These are phyloP conservation scores for Phyllostachys edulis DNA, from an alignment of 176 grass and related monocot genomes.

Conservation along the genomic window DNA sequence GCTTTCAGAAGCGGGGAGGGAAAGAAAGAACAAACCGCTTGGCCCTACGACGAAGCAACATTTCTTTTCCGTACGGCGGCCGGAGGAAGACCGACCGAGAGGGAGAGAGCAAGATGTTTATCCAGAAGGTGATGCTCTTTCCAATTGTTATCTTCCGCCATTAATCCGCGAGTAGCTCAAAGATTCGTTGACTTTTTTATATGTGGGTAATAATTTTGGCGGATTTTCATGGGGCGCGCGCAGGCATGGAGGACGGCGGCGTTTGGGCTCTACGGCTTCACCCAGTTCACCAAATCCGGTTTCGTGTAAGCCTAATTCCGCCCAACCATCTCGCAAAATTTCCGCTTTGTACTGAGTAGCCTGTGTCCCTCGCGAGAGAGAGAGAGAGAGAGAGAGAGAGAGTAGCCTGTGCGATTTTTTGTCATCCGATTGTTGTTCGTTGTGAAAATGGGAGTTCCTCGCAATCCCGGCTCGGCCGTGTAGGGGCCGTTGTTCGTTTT, in stretches of 20 bases:
- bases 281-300: conserved; percentile 91
- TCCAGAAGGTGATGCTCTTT: conserved; percentile 56
- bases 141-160: background rate
- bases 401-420: background rate
- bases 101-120: conserved; percentile 44
- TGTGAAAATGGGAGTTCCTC: background rate
- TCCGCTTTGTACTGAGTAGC: background rate
- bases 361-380: background rate
- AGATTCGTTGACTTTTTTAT: background rate
- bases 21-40: background rate
- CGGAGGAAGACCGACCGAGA: background rate
- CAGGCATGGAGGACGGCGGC: conserved; percentile 82
- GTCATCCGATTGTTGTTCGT: background rate
- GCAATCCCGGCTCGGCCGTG: background rate
- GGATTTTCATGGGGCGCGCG: background rate
- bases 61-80: background rate
- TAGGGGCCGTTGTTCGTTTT: background rate
- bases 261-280: conserved; percentile 90
- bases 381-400: no score
- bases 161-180: background rate
- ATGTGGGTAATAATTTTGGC: background rate
- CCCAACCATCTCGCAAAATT: background rate
- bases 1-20: no score
- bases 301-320: conserved; percentile 52
- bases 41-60: background rate